Evolutionary conservation across 371 early-diverging fungal species (phyloP), one percentile per base, ranked within the genome.

Genomic region (Mucor ambiguus): DNA sequence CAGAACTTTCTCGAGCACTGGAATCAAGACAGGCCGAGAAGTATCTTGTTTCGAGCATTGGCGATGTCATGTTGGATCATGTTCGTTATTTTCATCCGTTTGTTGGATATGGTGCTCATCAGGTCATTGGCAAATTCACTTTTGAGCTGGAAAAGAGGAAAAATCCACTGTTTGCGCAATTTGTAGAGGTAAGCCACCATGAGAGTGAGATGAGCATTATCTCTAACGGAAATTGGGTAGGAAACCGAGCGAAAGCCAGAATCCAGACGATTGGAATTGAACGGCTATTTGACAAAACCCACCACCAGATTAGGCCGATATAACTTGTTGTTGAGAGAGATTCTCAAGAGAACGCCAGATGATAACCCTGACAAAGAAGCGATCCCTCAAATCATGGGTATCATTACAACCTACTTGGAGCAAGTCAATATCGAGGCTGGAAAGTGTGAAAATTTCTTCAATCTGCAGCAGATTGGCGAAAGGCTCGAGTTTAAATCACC

Each of bases 301-400:
- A 93, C 95, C 0, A 92, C 95, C 1, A 90, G 96, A 26, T 74
- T 97, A 63, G 97, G 93, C 5, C 84, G 96, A 56, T 98, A 96
- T 67, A 93, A 92, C 7, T 78, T 98, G 43, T 73, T 98, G 20
- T 82, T 98, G 10, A 84, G 90, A 58, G 92, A 91, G n/a, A 89
- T 95, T 24, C 75, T 95, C 16, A 93, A 95, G 73, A 85, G 90
- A 68, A 93, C 96, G 16, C 91, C 94, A 9, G 82, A 86, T 30
- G 87, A 85, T 48, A 91, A 94, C 70, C 92, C 94, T 0, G 98
- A 97, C 67, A 82, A 82, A 52, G 84, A 75, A 41, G 76, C 74
- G 56, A 87, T 85, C 56, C 83, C 89, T 14, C 77, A 85, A 67
- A 92, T 87, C 5, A 81, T 92, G 56, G 75, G 66, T 20, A 82